Evolutionary conservation across 2,329 filamentous ascomycete genomes (phyloP).

Genomic region (Stagonosporopsis tanaceti): DNA sequence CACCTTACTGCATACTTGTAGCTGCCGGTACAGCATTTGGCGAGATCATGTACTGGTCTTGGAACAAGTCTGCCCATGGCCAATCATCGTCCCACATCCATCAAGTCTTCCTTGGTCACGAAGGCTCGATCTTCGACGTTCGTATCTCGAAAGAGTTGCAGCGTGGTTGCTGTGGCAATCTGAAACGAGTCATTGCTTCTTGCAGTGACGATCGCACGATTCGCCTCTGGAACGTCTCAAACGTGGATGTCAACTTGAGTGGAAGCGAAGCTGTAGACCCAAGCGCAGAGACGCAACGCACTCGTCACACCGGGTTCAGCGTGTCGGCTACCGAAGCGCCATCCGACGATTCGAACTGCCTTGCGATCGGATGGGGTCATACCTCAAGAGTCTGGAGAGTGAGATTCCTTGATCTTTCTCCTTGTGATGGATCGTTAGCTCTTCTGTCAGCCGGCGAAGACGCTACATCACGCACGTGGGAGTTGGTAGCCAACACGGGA

Average conservation of each 20-base stretch:
- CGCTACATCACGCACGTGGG: conserved; percentile 77
- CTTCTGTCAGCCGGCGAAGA: conserved; percentile 88
- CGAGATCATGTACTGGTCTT: conserved; percentile 90
- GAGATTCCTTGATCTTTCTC: conserved; percentile 63
- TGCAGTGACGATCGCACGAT: conserved; percentile 96
- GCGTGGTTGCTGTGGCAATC: conserved; percentile 42
- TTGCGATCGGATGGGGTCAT: conserved; percentile 85
- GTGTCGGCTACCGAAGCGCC: conserved; percentile 38
- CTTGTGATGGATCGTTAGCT: conserved; percentile 48
- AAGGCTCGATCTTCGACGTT: conserved; percentile 93
- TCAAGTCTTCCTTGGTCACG: conserved; percentile 72
- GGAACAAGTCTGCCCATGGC: conserved; percentile 49
- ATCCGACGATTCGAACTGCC: conserved; percentile 43
- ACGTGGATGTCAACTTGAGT: conserved; percentile 36
- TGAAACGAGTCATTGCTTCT: conserved; percentile 76
- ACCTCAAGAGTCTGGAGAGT: conserved; percentile 89
- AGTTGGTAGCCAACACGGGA: conserved; percentile 22
- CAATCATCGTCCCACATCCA: conserved; percentile 53
- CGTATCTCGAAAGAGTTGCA: conserved; percentile 67
- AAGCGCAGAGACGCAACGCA: conserved; percentile 32
- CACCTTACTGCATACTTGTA: conserved; percentile 69
- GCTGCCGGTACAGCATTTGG: conserved; percentile 94
- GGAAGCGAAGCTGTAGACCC: conserved; percentile 32
- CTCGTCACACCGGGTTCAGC: conserved; percentile 57
- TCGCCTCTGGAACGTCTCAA: conserved; percentile 83